Evolutionary conservation across 1,284 basidiomycete species (phyloP).

Genomic region (Ceratobasidium sp.): DNA sequence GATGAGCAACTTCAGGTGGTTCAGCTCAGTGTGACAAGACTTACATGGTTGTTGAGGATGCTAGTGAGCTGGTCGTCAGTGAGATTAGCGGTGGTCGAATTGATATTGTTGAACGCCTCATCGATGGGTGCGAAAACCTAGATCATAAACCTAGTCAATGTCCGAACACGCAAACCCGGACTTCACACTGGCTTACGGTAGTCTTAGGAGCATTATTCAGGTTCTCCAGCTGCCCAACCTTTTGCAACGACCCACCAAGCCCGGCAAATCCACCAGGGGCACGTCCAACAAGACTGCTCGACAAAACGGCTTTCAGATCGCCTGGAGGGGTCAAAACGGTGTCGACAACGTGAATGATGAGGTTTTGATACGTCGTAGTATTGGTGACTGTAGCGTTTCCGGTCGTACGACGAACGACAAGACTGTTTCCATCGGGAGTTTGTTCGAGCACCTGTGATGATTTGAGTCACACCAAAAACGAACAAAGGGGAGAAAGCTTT

Average conservation of each 20-base stretch:
- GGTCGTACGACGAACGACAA: constrained; percentile 51
- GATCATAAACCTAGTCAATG: constrained; percentile 50
- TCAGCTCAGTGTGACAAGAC: constrained; percentile 19
- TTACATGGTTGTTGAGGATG: constrained; percentile 51
- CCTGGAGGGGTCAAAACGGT: constrained; percentile 54
- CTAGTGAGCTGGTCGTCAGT: constrained; percentile 50
- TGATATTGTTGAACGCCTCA: constrained; percentile 51
- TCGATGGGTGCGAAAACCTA: constrained; percentile 58
- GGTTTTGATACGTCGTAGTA: constrained; percentile 54
- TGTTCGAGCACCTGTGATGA: constrained; percentile 43
- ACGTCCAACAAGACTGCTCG: constrained; percentile 53
- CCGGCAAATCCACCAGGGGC: constrained; percentile 25
- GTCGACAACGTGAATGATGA: constrained; percentile 56
- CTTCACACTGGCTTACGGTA: constrained; percentile 50
- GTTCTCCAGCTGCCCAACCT: constrained; percentile 11
- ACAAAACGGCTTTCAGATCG: constrained; percentile 53
- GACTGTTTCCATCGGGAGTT: constrained; percentile 21
- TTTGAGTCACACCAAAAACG: constrained; percentile 45
- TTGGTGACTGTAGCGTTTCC: constrained; percentile 52
- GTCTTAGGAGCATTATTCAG: constrained; percentile 4
- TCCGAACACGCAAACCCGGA: constrained; percentile 41
- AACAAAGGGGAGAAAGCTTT: constrained; percentile 50
- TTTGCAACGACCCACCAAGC: constrained; percentile 31
- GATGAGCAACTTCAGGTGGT: not conserved
- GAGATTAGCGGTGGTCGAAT: constrained; percentile 16